Conservation (phyloP, 2,329 filamentous ascomycete genomes). For the Conoideocrella luteorostrata region DNA sequence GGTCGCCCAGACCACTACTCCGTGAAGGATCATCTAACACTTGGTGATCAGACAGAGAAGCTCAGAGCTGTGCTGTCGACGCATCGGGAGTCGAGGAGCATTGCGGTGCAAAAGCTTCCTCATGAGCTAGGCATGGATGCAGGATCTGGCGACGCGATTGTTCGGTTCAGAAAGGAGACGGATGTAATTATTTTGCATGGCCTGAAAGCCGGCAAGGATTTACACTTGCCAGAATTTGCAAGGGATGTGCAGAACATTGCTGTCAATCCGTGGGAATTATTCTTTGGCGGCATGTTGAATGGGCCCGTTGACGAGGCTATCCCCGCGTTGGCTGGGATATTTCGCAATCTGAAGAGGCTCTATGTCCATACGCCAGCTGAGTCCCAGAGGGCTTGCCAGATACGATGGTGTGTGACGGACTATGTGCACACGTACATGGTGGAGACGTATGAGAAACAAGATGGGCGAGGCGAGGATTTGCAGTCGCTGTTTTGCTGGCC, state of each 20-base stretch:
- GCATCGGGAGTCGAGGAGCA: conserved; percentile 28
- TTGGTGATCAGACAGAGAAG: conserved; percentile 22
- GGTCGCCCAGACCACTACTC: conserved; percentile 9
- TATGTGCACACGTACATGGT: conserved; percentile 20
- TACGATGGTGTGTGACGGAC: conserved; percentile 27
- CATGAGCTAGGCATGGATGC: conserved; percentile 23
- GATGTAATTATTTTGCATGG: conserved; percentile 25
- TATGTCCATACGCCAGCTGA: conserved; percentile 13
- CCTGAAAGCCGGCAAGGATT: not conserved
- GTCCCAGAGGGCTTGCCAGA: conserved; percentile 1
- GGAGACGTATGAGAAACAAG: conserved; percentile 19
- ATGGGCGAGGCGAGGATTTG: conserved; percentile 18
- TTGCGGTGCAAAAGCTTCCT: conserved; percentile 25
- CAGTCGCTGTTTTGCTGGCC: conserved; percentile 27
- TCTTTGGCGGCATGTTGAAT: not conserved
- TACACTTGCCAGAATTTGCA: conserved; percentile 20
- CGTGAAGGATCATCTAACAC: conserved; percentile 16
- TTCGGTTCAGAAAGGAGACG: conserved; percentile 23
- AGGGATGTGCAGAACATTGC: conserved; percentile 24
- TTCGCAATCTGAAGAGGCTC: conserved; percentile 21
- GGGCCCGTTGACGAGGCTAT: conserved; percentile 5
- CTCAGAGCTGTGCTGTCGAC: conserved; percentile 26
- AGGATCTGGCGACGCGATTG: conserved; percentile 15
- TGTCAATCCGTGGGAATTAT: conserved; percentile 10
- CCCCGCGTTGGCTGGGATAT: not conserved